Evolutionary conservation across 768 basidiomycete genomes (phyloP).

Genomic region (Mycena amicta): DNA sequence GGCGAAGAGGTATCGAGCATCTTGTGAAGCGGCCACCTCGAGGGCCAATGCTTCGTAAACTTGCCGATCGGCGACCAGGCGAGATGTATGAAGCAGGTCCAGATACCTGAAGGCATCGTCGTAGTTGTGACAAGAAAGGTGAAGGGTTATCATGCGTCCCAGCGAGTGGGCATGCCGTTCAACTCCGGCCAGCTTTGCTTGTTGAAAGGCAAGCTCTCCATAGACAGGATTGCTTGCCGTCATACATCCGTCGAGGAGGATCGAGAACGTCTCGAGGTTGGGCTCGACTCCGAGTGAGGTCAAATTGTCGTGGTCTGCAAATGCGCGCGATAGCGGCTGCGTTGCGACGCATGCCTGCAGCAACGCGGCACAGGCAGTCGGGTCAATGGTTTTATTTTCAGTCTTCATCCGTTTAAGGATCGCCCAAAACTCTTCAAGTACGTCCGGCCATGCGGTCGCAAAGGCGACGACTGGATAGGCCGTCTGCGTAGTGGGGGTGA

Average conservation of each 20-base stretch:
- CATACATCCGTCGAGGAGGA: constrained; percentile 68
- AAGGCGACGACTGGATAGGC: constrained; percentile 53
- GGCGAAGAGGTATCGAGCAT: constrained; percentile 65
- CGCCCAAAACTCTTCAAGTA: constrained; percentile 66
- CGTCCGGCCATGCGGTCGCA: constrained; percentile 50
- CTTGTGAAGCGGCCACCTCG: constrained; percentile 57
- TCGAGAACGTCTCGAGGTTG: constrained; percentile 67
- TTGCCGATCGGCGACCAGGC: constrained; percentile 50
- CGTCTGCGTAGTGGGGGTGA: constrained; percentile 54
- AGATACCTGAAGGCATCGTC: constrained; percentile 90
- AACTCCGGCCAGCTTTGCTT: constrained; percentile 62
- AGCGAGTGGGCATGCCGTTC: constrained; percentile 64
- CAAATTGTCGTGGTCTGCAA: constrained; percentile 74
- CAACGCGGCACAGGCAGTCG: constrained; percentile 65
- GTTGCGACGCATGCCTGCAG: constrained; percentile 62
- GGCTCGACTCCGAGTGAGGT: constrained; percentile 57
- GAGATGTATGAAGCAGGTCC: constrained; percentile 80
- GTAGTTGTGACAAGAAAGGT: constrained; percentile 70
- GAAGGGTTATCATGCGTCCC: constrained; percentile 67
- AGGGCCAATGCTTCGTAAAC: constrained; percentile 64
- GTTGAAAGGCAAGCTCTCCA: constrained; percentile 65
- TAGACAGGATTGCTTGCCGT: constrained; percentile 60
- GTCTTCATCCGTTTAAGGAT: constrained; percentile 61
- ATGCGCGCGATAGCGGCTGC: constrained; percentile 72
- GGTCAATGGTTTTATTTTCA: constrained; percentile 54